Evolutionary conservation across 2,329 filamentous ascomycete species (phyloP).

Genomic region (Trichoderma afroharzianum): DNA sequence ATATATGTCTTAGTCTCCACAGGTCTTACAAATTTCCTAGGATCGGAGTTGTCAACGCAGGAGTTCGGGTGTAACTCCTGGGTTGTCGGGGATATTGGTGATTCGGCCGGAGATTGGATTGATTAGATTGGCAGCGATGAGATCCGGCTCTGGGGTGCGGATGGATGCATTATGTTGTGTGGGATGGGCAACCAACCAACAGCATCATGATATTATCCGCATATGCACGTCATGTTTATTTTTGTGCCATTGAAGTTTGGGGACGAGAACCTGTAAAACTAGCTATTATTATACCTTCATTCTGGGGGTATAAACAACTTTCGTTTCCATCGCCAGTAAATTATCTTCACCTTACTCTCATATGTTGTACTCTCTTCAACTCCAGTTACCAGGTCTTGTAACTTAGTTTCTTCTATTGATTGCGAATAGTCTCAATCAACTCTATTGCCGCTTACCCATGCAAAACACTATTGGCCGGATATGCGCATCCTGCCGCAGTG

Average conservation of each 20-base stretch:
- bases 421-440: not conserved
- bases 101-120: not conserved
- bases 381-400: not conserved
- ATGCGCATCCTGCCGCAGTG: not conserved
- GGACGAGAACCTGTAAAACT: no score
- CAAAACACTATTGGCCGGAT: not conserved
- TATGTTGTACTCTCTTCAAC: not conserved
- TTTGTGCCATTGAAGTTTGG: no score
- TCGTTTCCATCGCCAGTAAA: not conserved
- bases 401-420: not conserved
- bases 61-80: not conserved
- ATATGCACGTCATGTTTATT: not conserved
- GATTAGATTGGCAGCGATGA: not conserved
- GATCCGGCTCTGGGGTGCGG: no score
- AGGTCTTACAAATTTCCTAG: not conserved
- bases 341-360: not conserved
- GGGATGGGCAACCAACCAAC: not conserved
- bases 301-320: not conserved
- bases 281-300: no score
- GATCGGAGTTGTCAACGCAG: not conserved
- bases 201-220: not conserved
- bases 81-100: not conserved
- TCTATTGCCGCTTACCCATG: not conserved
- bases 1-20: not conserved
- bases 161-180: not conserved